A percentile compares a stretch with the other conserved stretches of the same genome.
These are phyloP conservation scores for Ulota crispa DNA, from an alignment of 225 moss, liverwort and hornwort species.

Conservation along the genomic window DNA sequence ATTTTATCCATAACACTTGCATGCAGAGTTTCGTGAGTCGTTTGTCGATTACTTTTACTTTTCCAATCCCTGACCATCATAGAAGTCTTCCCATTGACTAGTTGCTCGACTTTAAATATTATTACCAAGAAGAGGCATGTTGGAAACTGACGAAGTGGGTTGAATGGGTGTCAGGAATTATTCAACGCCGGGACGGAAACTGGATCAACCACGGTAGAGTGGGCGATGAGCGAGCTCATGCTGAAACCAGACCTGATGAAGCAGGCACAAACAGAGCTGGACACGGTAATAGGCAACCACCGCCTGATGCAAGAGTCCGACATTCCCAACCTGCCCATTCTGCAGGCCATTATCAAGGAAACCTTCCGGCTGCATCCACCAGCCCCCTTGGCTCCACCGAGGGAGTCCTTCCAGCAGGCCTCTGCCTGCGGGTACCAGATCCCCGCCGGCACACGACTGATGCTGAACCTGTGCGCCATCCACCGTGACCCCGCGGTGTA, in stretches of 20 bases:
- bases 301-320: conserved; percentile 27
- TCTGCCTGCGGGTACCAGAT: conserved; percentile 33
- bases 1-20: no score
- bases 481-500: conserved; percentile 47
- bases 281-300: not conserved
- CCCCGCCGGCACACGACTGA: conserved; percentile 52
- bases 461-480: conserved; percentile 48
- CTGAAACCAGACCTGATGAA: conserved; percentile 24
- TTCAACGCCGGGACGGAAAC: conserved; percentile 58
- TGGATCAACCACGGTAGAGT: conserved; percentile 43
- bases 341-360: conserved; percentile 29
- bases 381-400: conserved; percentile 35
- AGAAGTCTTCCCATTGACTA: no score
- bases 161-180: conserved; percentile 42
- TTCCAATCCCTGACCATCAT: no score
- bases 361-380: conserved; percentile 46
- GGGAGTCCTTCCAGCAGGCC: conserved; percentile 27
- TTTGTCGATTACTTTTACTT: no score
- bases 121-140: not conserved
- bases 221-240: conserved; percentile 67
- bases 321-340: conserved; percentile 19
- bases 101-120: no score
- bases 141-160: not conserved
- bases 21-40: no score
- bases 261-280: conserved; percentile 49